Evolutionary conservation across 2,329 filamentous ascomycete genomes (phyloP).

Genomic region (Stemphylium lycopersici): DNA sequence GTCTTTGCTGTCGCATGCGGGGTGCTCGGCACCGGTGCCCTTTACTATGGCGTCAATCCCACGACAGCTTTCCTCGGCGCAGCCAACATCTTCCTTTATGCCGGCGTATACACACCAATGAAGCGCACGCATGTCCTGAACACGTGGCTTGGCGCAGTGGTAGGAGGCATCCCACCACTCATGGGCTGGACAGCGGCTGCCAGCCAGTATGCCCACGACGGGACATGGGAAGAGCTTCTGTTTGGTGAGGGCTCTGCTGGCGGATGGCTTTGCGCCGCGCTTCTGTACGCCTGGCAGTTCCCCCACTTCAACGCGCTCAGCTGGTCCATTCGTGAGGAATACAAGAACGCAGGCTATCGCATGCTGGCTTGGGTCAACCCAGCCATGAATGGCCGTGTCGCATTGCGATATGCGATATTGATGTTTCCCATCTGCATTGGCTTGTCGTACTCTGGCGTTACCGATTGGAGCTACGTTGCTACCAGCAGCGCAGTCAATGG

Average conservation of each 20-base stretch:
- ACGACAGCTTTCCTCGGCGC: conserved; percentile 87
- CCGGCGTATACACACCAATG: conserved; percentile 88
- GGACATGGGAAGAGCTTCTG: conserved; percentile 76
- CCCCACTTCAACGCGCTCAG: conserved; percentile 96
- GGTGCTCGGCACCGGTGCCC: conserved; percentile 68
- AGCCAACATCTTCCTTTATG: conserved; percentile 87
- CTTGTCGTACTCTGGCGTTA: conserved; percentile 79
- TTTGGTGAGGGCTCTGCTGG: conserved; percentile 73
- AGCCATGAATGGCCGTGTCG: conserved; percentile 82
- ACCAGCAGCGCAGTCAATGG: conserved; percentile 82
- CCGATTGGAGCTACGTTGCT: conserved; percentile 81
- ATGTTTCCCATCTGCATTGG: conserved; percentile 87
- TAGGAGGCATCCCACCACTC: conserved; percentile 90
- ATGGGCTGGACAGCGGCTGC: conserved; percentile 99
- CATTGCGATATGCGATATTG: conserved; percentile 80
- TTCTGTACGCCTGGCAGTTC: conserved; percentile 97
- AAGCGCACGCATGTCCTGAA: conserved; percentile 87
- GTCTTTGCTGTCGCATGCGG: conserved; percentile 81
- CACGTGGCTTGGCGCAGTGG: conserved; percentile 92
- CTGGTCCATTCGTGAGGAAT: conserved; percentile 88
- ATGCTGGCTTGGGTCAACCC: conserved; percentile 90
- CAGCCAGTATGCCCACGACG: conserved; percentile 73
- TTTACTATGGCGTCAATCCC: conserved; percentile 92
- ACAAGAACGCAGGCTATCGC: conserved; percentile 70
- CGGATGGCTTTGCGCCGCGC: conserved; percentile 83